Evolutionary conservation across 2,329 filamentous ascomycete species (phyloP).

Genomic region (Cephalotrichum gorgonifer): DNA sequence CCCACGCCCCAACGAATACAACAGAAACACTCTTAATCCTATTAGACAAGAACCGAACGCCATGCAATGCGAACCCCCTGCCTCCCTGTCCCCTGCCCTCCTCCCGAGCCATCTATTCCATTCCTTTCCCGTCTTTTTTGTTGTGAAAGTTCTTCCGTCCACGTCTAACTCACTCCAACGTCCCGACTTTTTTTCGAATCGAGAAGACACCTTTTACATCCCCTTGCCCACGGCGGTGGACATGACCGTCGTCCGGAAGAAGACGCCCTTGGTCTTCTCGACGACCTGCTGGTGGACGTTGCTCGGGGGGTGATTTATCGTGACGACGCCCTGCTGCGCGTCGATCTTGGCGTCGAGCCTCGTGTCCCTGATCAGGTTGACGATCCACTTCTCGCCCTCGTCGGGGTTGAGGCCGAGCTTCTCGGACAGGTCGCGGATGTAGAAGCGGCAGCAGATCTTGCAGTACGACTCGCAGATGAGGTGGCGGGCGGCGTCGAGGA

Average conservation of each 20-base stretch:
- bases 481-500: slow-evolving; percentile 90
- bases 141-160: no score
- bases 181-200: no score
- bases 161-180: no score
- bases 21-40: no score
- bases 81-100: background rate
- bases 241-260: slow-evolving; percentile 96
- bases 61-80: slow-evolving; percentile 10
- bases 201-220: background rate
- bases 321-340: slow-evolving; percentile 94
- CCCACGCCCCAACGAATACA: no score
- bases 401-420: slow-evolving; percentile 86
- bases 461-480: slow-evolving; percentile 98
- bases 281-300: slow-evolving; percentile 99
- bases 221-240: slow-evolving; percentile 50
- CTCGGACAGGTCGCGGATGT: slow-evolving; percentile 91
- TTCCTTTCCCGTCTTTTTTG: background rate
- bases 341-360: slow-evolving; percentile 98
- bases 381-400: slow-evolving; percentile 99
- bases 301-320: slow-evolving; percentile 99
- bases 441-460: slow-evolving; percentile 98
- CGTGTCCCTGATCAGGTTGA: slow-evolving; percentile 97
- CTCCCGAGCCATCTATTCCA: background rate
- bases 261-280: slow-evolving; percentile 95
- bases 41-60: no score